Percentiles rank a stretch among this genome's conserved stretches.
These are phyloP conservation scores for Lachancea lanzarotensis DNA, from an alignment of 805 yeast species.

Conservation along the genomic window DNA sequence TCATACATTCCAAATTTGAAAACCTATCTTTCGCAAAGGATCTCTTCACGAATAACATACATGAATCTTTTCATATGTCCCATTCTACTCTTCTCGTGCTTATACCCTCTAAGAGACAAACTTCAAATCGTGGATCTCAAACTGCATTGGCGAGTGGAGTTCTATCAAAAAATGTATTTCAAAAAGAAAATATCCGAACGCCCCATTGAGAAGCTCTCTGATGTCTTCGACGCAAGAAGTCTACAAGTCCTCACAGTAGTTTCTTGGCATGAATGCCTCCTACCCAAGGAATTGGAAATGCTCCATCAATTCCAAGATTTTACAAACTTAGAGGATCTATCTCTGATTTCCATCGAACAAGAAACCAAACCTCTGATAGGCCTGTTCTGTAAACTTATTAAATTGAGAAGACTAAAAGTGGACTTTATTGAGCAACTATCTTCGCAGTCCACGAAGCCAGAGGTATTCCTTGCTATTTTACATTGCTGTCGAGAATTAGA, in stretches of 20 bases:
- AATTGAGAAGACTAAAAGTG: slow-evolving; percentile 35
- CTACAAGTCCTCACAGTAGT: slow-evolving; percentile 36
- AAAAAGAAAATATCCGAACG: slow-evolving; percentile 13
- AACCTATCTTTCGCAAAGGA: slow-evolving; percentile 23
- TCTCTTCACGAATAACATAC: slow-evolving; percentile 27
- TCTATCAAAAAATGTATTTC: slow-evolving; percentile 30
- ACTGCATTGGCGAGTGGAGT: slow-evolving; percentile 38
- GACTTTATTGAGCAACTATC: slow-evolving; percentile 35
- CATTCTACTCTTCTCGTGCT: slow-evolving; percentile 31
- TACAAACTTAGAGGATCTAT: slow-evolving; percentile 33
- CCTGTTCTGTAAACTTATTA: slow-evolving; percentile 25
- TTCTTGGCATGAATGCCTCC: slow-evolving; percentile 37
- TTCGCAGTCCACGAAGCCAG: slow-evolving; percentile 30
- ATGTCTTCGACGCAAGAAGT: slow-evolving; percentile 33
- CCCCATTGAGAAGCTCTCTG: slow-evolving; percentile 26
- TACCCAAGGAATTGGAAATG: slow-evolving; percentile 32
- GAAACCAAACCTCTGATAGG: slow-evolving; percentile 30
- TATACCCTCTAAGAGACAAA: slow-evolving; percentile 28
- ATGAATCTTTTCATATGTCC: slow-evolving; percentile 39
- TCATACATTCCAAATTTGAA: slow-evolving; percentile 30
- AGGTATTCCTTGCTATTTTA: slow-evolving; percentile 32
- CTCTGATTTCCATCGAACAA: slow-evolving; percentile 37
- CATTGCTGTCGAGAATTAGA: slow-evolving; percentile 31
- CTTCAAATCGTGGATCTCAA: slow-evolving; percentile 34
- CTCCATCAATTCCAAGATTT: slow-evolving; percentile 36